Evolutionary conservation across 345 rosid species (phyloP).

Genomic region (Salix dunnii): DNA sequence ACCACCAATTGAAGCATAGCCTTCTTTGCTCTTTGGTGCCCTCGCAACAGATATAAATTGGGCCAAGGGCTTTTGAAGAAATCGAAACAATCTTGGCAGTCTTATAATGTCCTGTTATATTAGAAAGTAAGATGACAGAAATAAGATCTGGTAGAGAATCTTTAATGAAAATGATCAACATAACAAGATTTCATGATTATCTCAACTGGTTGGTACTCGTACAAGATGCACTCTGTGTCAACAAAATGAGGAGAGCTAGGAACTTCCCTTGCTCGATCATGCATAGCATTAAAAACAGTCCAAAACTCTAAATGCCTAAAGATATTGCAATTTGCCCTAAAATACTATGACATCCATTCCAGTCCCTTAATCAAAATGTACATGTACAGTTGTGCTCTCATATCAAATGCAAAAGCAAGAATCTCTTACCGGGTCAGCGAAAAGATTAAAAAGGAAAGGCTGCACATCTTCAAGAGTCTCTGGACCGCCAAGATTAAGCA

Average conservation of each 20-base stretch:
- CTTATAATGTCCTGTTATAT: constrained; percentile 79
- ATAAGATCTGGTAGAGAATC: background rate
- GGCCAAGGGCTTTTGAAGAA: constrained; percentile 95
- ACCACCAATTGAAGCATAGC: constrained; percentile 97
- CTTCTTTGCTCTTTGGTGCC: constrained; percentile 98
- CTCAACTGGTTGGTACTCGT: too few relatives aligned
- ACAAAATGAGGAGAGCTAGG: background rate
- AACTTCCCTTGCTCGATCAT: background rate
- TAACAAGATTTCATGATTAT: background rate
- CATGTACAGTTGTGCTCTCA: background rate
- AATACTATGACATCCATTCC: background rate
- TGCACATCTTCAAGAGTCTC: constrained; percentile 97
- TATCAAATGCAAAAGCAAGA: constrained; percentile 2
- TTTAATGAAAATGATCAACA: background rate
- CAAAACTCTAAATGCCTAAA: background rate
- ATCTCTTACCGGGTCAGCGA: constrained; percentile 82
- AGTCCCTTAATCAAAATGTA: background rate
- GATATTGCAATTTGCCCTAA: background rate
- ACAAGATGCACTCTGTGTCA: too few relatives aligned
- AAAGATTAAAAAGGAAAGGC: constrained; percentile 95
- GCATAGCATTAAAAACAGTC: background rate
- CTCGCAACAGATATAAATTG: constrained; percentile 82
- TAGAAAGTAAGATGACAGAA: background rate
- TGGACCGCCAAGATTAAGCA: constrained; percentile 97
- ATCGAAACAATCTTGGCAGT: constrained; percentile 75